A percentile compares a stretch with the other conserved stretches of the same genome.
phyloP scores from a whole-genome alignment of 2,329 filamentous ascomycete species.

The Trichophyton mentagrophytes region DNA sequence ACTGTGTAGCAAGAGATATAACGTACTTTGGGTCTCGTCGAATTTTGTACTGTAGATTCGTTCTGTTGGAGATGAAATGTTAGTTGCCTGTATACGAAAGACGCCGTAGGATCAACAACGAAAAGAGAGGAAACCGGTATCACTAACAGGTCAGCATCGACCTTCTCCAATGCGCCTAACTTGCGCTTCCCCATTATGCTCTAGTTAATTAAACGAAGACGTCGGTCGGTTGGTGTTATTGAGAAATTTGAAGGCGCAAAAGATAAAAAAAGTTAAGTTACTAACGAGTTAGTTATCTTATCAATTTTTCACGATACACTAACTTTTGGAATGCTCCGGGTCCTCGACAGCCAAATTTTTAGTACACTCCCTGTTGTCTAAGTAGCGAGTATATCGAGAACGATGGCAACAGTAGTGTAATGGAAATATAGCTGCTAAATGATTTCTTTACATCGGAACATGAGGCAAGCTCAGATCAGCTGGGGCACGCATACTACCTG shows the following conservation, averaged over 20 bases:
- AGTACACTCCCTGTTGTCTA: background rate
- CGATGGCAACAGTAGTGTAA: no score
- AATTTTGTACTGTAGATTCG: slow-evolving; percentile 85
- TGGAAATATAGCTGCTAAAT: background rate
- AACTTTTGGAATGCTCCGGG: background rate
- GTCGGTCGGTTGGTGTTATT: slow-evolving; percentile 56
- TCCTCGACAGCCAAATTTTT: background rate
- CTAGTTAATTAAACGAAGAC: slow-evolving; percentile 5
- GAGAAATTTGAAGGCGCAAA: background rate
- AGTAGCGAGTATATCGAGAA: background rate
- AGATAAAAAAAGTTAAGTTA: background rate
- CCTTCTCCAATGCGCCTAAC: slow-evolving; percentile 84
- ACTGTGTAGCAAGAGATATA: background rate
- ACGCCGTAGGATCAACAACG: background rate
- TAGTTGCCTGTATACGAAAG: slow-evolving; percentile 14
- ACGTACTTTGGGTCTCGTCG: slow-evolving; percentile 65
- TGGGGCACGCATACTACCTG: background rate
- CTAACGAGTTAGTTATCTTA: background rate
- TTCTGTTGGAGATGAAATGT: slow-evolving; percentile 34
- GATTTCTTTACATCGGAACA: background rate
- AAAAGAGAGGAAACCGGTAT: background rate
- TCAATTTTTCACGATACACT: slow-evolving; percentile 1
- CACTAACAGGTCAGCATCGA: slow-evolving; percentile 73
- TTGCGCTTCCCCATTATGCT: slow-evolving; percentile 66
- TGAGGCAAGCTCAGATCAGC: background rate